Evolutionary conservation across 257 asterid species (phyloP).

Genomic region (Parsonsia alboflavescens): DNA sequence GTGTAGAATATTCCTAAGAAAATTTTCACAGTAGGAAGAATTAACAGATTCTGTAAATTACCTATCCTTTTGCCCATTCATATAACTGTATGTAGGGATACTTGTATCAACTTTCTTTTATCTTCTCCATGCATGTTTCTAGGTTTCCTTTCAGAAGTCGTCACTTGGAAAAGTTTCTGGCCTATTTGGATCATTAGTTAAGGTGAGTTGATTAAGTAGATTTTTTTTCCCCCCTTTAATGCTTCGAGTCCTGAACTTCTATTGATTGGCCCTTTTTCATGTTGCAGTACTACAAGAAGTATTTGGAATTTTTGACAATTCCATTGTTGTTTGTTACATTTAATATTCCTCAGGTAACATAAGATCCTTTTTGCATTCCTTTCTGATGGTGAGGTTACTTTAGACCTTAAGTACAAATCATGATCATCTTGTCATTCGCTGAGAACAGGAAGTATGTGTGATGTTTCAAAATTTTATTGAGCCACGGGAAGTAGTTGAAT

Average conservation of each 20-base stretch:
- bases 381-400: slow-evolving; percentile 5
- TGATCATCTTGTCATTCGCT: slow-evolving; percentile 10
- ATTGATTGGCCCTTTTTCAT: slow-evolving; percentile 15
- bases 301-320: slow-evolving; percentile 61
- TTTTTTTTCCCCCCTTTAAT: not conserved
- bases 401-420: not conserved
- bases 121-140: slow-evolving; percentile 11
- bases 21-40: not conserved
- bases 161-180: slow-evolving; percentile 43
- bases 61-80: not conserved
- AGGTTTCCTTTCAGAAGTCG: slow-evolving; percentile 54
- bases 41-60: not conserved
- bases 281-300: slow-evolving; percentile 54
- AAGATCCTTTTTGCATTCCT: slow-evolving; percentile 7
- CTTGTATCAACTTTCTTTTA: not conserved
- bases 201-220: slow-evolving; percentile 43
- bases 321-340: slow-evolving; percentile 56
- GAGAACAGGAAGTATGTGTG: not conserved
- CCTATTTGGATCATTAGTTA: slow-evolving; percentile 45
- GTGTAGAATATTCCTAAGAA: not conserved
- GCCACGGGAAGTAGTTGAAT: not conserved
- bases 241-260: slow-evolving; percentile 15
- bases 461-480: not conserved
- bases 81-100: not conserved
- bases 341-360: slow-evolving; percentile 67